Conservation (phyloP, 805 yeast species). For the Cyberlindnera euphorbiae region DNA sequence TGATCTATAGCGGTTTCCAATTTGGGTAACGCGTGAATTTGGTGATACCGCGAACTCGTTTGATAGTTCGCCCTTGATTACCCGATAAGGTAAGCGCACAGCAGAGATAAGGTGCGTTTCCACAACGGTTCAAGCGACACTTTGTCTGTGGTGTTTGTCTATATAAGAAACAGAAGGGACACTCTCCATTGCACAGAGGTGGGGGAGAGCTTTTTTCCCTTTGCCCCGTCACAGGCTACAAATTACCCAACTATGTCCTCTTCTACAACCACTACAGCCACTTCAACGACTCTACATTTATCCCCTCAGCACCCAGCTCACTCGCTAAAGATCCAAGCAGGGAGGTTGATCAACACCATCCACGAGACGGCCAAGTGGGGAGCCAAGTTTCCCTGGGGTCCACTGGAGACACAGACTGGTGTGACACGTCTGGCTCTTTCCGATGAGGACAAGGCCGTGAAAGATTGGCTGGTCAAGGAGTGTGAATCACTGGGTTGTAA, state of each 20-base stretch:
- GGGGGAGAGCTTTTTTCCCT: no score
- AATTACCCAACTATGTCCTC: constrained; percentile 1
- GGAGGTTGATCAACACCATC: constrained; percentile 51
- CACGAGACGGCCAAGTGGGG: constrained; percentile 62
- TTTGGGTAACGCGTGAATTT: no score
- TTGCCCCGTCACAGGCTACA: no score
- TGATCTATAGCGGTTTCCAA: no score
- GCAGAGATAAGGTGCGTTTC: no score
- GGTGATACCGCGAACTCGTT: no score
- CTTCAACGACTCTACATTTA: constrained; percentile 6
- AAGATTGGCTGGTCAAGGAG: constrained; percentile 61
- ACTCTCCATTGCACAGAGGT: no score
- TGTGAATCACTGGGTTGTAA: constrained; percentile 49
- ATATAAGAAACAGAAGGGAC: no score
- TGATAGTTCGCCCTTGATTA: background rate
- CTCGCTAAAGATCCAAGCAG: constrained; percentile 27
- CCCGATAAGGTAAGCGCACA: constrained; percentile 10
- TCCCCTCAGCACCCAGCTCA: constrained; percentile 11
- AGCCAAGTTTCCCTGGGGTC: constrained; percentile 60
- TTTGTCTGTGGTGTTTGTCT: no score
- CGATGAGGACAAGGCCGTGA: constrained; percentile 57
- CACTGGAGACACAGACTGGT: constrained; percentile 50
- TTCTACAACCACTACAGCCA: constrained; percentile 1
- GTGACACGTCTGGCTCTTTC: constrained; percentile 60
- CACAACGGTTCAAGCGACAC: no score